Evolutionary conservation across 805 yeast species (phyloP), one percentile per base, ranked within the genome.

Genomic region (Lachancea thermotolerans): DNA sequence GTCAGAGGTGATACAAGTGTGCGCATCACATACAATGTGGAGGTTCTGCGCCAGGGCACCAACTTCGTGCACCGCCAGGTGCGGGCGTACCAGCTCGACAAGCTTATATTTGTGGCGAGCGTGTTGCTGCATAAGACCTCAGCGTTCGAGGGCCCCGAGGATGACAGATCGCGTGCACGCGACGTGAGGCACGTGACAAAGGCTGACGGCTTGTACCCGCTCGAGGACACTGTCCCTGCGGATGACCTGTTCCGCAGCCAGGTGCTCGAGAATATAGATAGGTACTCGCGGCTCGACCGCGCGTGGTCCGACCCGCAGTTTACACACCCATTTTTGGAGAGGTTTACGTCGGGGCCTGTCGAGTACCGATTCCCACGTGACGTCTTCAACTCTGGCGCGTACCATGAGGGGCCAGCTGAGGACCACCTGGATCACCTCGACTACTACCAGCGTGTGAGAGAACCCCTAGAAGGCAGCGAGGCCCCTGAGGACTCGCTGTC

Each of bases 11-110:
- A 70, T 35, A 69, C 74, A 0, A 53, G 54, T 0, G 49, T 63
- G 1, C 74, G 75, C 14, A 72, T 81, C 52, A 64, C 64, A 8
- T 85, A 81, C 59, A 65, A 71, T 31, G 89, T 85, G 6, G 63
- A 60, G 15, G 69, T 68, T 36, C 57, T 81, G 18, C 69, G 78
- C 42, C 75, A 75, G 35, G 82, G 81, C 8, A 74, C 70, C 36
- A 73, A 73, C 44, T 75, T 72, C 44, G 66, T 72, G 30, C 75
- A 78, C 39, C 67, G 81, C 38, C 74, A 75, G 37, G 77, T 85
- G 4, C 64, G 66, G 35, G 79, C 80, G 2, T 66, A 65, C 28
- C 93, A 85, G 61, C 59, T 70, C 18, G 79, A 72, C 10, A 62
- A 65, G 30, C 54, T 78, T 33, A 70, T 77, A 11, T 81, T 74